These are phyloP conservation scores for Beauveria medogensis DNA, from an alignment of 2,329 filamentous ascomycete genomes.

Conservation along the genomic window DNA sequence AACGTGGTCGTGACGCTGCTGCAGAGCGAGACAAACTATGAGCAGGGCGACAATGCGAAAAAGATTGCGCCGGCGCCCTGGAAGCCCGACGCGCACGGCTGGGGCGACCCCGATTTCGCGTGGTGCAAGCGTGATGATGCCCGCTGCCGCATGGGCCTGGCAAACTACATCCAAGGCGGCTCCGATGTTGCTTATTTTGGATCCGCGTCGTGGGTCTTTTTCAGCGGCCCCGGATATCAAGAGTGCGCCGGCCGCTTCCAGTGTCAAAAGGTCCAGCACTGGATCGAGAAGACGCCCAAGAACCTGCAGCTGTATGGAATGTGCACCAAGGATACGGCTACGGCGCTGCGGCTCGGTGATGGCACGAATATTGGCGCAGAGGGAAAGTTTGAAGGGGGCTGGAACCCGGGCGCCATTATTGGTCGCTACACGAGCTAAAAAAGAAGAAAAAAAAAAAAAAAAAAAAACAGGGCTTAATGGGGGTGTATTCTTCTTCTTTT, in stretches of 20 bases:
- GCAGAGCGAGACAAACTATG: constrained; percentile 45
- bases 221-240: constrained; percentile 24
- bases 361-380: constrained; percentile 25
- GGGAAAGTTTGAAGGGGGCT: constrained; percentile 19
- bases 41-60: constrained; percentile 24
- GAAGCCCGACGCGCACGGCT: constrained; percentile 26
- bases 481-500: not conserved
- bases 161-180: constrained; percentile 34
- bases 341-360: constrained; percentile 27
- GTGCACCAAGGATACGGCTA: constrained; percentile 31
- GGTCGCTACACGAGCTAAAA: constrained; percentile 6
- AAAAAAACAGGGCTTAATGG: too few species aligned
- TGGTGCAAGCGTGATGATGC: constrained; percentile 29
- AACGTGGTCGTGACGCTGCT: constrained; percentile 43
- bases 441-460: not conserved
- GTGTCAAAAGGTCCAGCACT: constrained; percentile 31
- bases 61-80: constrained; percentile 31
- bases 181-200: constrained; percentile 33
- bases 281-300: constrained; percentile 28
- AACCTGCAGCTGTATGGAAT: constrained; percentile 34
- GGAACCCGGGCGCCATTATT: constrained; percentile 2
- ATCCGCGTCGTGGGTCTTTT: constrained; percentile 26
- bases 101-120: constrained; percentile 35
- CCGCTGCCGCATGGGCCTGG: constrained; percentile 34
- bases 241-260: constrained; percentile 21